Percentiles rank a stretch among this genome's conserved stretches.
Evolutionary conservation across 192 early-diverging fungal genomes (phyloP).

Genomic region (Backusella tarrabulga): DNA sequence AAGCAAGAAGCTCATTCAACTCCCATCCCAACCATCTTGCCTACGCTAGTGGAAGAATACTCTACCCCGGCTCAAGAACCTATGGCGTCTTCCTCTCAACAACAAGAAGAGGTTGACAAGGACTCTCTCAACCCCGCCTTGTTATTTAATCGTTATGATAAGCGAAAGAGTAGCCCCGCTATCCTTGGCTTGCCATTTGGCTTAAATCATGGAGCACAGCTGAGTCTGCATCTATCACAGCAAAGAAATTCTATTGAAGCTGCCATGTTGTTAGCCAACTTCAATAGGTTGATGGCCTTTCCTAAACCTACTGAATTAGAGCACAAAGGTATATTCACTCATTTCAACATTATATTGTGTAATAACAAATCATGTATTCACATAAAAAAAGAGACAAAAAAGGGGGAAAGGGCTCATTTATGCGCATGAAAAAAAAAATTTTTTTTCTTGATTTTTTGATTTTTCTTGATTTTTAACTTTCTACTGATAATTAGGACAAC

Average conservation of each 20-base stretch:
- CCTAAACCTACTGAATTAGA: slow-evolving; percentile 13
- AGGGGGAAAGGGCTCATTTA: slow-evolving; percentile 8
- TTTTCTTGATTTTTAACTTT: neutral
- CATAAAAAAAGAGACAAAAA: neutral
- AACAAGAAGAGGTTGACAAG: neutral
- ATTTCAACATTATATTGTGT: neutral
- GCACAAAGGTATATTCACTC: slow-evolving; percentile 5
- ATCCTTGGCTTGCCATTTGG: slow-evolving; percentile 28
- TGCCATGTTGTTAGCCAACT: slow-evolving; percentile 37
- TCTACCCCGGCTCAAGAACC: neutral
- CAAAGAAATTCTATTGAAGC: slow-evolving; percentile 40
- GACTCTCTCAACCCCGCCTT: slow-evolving; percentile 17
- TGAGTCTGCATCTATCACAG: slow-evolving; percentile 32
- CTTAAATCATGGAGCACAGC: slow-evolving; percentile 11
- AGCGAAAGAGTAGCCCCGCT: slow-evolving; percentile 39
- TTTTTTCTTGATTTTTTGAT: slow-evolving; percentile 7
- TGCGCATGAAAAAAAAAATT: slow-evolving; percentile 23
- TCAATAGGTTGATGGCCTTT: slow-evolving; percentile 21
- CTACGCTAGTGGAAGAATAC: neutral
- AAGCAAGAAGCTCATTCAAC: slow-evolving; percentile 2
- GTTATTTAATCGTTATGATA: slow-evolving; percentile 26
- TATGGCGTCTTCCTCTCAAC: neutral
- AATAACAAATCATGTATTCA: neutral
- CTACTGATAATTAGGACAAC: neutral
- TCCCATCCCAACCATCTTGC: slow-evolving; percentile 10